Conservation (phyloP, 116 monocot species). For the Iris pallida region DNA sequence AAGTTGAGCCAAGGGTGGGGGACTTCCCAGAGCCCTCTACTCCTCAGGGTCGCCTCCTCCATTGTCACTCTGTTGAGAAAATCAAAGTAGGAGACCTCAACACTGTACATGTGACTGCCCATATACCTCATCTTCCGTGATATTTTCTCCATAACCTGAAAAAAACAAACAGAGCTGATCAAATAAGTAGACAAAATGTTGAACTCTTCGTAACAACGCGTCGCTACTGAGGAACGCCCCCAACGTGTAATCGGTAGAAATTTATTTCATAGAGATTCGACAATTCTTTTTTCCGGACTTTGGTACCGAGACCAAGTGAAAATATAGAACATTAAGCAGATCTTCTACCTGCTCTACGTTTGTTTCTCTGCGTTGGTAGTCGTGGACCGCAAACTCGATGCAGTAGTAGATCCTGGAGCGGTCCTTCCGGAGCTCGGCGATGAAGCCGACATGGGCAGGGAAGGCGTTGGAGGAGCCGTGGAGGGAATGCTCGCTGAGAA, state of each 20-base stretch:
- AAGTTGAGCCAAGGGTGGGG: constrained; percentile 59
- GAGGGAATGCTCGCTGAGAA: constrained; percentile 10
- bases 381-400: constrained; percentile 36
- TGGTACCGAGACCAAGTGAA: too few species aligned
- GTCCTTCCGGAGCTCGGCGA: constrained; percentile 8
- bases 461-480: constrained; percentile 21
- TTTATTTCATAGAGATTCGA: too few species aligned
- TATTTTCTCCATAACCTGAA: constrained; percentile 31
- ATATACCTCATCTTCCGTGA: constrained; percentile 28
- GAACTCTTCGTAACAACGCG: too few species aligned
- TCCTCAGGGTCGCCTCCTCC: constrained; percentile 33
- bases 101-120: constrained; percentile 25
- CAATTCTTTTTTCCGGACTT: too few species aligned
- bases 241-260: too few species aligned
- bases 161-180: background rate
- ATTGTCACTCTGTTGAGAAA: constrained; percentile 46
- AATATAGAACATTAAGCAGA: background rate
- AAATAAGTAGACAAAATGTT: background rate
- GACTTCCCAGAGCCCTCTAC: constrained; percentile 31
- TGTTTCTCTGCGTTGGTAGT: constrained; percentile 15
- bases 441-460: constrained; percentile 4
- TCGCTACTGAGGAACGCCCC: too few species aligned
- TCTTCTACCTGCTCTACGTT: constrained; percentile 29
- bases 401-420: constrained; percentile 31
- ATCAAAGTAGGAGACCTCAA: constrained; percentile 46